Conservation (phyloP, 1,139 yeast genomes). For the Nakaseomyces glabratus region DNA sequence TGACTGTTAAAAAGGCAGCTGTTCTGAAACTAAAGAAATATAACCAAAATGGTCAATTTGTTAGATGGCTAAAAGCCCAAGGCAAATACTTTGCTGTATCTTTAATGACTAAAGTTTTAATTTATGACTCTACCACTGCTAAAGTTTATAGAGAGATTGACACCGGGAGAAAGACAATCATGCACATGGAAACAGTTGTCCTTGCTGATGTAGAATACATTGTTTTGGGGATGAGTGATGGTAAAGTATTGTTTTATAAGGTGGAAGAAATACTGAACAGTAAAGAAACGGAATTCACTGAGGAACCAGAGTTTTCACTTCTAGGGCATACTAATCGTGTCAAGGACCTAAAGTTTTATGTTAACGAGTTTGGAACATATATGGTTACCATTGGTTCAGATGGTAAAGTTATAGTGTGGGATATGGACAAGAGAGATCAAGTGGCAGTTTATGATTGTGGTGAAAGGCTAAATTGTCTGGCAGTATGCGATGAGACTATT, state of each 20-base stretch:
- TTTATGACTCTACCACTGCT: conserved; percentile 61
- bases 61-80: conserved; percentile 45
- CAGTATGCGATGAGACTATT: conserved; percentile 65
- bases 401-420: conserved; percentile 90
- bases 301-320: conserved; percentile 46
- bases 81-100: conserved; percentile 75
- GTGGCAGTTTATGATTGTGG: conserved; percentile 86
- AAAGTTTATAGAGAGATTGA: conserved; percentile 43
- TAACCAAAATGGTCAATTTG: conserved; percentile 59
- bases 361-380: conserved; percentile 39
- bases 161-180: conserved; percentile 46
- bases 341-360: conserved; percentile 58
- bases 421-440: conserved; percentile 58
- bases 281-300: conserved; percentile 24
- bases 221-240: conserved; percentile 64
- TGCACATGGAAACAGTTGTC: conserved; percentile 51
- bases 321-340: conserved; percentile 81
- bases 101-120: conserved; percentile 49
- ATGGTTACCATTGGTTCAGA: conserved; percentile 84
- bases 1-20: conserved; percentile 97
- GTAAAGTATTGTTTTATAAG: conserved; percentile 54
- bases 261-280: conserved; percentile 32
- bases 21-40: conserved; percentile 63
- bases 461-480: conserved; percentile 85
- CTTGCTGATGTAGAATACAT: conserved; percentile 43